Percentiles rank a stretch among this genome's conserved stretches.
These are phyloP conservation scores for Didymosphaeria variabile DNA, from an alignment of 2,329 filamentous ascomycete genomes.

Conservation along the genomic window DNA sequence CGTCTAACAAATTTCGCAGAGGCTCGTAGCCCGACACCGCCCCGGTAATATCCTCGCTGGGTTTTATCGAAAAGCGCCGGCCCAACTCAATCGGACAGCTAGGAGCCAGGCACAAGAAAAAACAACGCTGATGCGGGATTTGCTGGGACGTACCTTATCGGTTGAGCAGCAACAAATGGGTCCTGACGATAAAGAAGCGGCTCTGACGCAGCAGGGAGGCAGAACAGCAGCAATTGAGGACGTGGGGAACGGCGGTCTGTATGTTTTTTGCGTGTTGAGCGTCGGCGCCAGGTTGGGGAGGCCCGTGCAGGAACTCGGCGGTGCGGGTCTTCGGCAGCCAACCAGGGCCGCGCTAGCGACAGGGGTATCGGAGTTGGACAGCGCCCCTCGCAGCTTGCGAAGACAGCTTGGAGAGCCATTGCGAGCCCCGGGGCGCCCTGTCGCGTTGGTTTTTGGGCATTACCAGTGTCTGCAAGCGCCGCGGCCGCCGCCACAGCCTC, in stretches of 20 bases:
- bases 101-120: conserved; percentile 32
- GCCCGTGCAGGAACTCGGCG: conserved; percentile 18
- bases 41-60: conserved; percentile 26
- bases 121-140: conserved; percentile 22
- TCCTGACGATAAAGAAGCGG: conserved; percentile 21
- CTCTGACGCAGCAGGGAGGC: conserved; percentile 21
- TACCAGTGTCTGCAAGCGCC: background rate
- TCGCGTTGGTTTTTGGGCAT: background rate
- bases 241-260: conserved; percentile 43
- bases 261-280: conserved; percentile 48
- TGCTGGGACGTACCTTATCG: conserved; percentile 47
- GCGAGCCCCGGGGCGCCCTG: background rate
- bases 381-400: background rate
- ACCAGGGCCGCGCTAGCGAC: conserved; percentile 2
- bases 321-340: conserved; percentile 18
- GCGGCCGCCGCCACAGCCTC: background rate
- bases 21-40: conserved; percentile 25
- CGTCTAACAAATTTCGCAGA: conserved; percentile 24
- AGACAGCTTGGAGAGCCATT: background rate
- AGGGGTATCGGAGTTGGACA: conserved; percentile 7
- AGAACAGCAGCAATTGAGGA: conserved; percentile 32
- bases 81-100: conserved; percentile 26
- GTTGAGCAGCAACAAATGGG: conserved; percentile 30
- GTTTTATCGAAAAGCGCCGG: conserved; percentile 32
- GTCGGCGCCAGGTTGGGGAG: conserved; percentile 32